Evolutionary conservation across 2,329 filamentous ascomycete genomes (phyloP).

Genomic region (Aspergillus aculeatus): DNA sequence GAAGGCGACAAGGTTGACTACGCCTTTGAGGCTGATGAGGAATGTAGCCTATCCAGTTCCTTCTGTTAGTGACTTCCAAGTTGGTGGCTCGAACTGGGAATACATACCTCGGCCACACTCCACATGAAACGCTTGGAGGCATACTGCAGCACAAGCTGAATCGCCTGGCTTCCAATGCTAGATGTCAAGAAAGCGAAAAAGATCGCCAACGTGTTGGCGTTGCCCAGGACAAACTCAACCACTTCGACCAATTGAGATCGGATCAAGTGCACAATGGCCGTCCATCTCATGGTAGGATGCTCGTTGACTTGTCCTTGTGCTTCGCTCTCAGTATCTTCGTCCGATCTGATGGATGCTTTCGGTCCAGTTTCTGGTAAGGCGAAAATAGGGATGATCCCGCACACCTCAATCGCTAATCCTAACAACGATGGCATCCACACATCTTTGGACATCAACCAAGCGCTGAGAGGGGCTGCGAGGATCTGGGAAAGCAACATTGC

Average conservation of each 20-base stretch:
- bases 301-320: not conserved
- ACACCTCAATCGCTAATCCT: conserved; percentile 3
- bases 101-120: conserved; percentile 13
- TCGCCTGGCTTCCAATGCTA: conserved; percentile 8
- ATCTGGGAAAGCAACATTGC: conserved; percentile 9
- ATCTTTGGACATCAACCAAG: conserved; percentile 12
- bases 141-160: conserved; percentile 14
- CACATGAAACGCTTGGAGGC: conserved; percentile 15
- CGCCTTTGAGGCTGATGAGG: conserved; percentile 12
- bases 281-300: not conserved
- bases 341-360: not conserved
- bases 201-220: conserved; percentile 4
- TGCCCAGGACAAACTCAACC: conserved; percentile 3
- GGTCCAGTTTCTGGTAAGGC: conserved; percentile 13
- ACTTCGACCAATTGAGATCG: conserved; percentile 3
- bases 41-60: conserved; percentile 5
- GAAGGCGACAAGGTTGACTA: conserved; percentile 6
- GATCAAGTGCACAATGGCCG: not conserved
- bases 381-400: conserved; percentile 2
- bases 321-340: not conserved
- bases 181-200: conserved; percentile 9
- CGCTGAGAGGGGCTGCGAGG: conserved; percentile 12
- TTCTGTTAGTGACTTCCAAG: not conserved
- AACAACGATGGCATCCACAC: conserved; percentile 14
- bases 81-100: not conserved